Evolutionary conservation across 768 basidiomycete species (phyloP).

Genomic region (Boletus reticulatus): DNA sequence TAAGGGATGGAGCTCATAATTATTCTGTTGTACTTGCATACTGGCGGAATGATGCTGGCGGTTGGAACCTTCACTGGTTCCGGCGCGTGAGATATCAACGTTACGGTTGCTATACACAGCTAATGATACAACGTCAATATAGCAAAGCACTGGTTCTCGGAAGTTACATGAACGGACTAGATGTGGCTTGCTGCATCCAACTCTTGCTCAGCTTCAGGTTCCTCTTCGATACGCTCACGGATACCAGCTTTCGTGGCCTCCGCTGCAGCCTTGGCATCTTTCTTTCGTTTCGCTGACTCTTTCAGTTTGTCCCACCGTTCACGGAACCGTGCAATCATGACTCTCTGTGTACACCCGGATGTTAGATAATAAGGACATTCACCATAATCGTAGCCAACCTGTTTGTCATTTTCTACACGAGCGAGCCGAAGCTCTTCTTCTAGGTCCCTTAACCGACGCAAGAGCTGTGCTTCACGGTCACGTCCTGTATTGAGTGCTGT

Average conservation of each 20-base stretch:
- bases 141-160: constrained; percentile 1
- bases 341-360: constrained; percentile 51
- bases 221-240: constrained; percentile 68
- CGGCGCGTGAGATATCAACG: background rate
- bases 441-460: constrained; percentile 61
- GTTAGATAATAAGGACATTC: constrained; percentile 11
- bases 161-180: background rate
- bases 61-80: background rate
- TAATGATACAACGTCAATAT: constrained; percentile 13
- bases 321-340: constrained; percentile 77
- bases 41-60: too few species aligned
- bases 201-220: constrained; percentile 65
- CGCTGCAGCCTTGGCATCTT: constrained; percentile 62
- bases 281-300: constrained; percentile 83
- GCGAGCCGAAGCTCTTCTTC: constrained; percentile 72
- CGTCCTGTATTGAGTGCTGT: constrained; percentile 51
- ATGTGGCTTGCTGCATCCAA: constrained; percentile 29
- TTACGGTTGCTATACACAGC: constrained; percentile 10
- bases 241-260: constrained; percentile 44
- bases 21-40: background rate
- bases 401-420: constrained; percentile 76
- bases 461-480: constrained; percentile 53
- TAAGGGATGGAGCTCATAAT: too few species aligned
- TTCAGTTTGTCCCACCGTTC: constrained; percentile 91
- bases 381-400: constrained; percentile 44